Percentiles rank a stretch among this genome's conserved stretches.
Evolutionary conservation across 495 filamentous ascomycete species (phyloP).

Genomic region (Penicillium daleae): DNA sequence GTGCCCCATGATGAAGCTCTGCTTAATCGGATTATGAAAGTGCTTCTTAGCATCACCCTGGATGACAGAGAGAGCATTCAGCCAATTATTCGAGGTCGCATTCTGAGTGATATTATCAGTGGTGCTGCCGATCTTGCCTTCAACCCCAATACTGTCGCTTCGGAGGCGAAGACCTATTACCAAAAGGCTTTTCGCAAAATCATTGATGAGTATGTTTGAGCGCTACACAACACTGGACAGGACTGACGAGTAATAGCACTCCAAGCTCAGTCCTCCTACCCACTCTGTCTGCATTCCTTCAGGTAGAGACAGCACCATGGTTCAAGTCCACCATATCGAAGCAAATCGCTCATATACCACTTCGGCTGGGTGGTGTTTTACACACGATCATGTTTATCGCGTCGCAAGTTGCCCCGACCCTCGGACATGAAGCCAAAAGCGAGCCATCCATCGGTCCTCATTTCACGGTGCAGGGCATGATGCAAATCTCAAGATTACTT

Average conservation of each 20-base stretch:
- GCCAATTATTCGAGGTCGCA: slow-evolving; percentile 45
- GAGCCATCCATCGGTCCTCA: slow-evolving; percentile 55
- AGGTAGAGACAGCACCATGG: slow-evolving; percentile 50
- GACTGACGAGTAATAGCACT: slow-evolving; percentile 38
- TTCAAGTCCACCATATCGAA: slow-evolving; percentile 54
- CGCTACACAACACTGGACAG: background rate
- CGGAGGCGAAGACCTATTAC: slow-evolving; percentile 28
- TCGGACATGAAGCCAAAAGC: slow-evolving; percentile 41
- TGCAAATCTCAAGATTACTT: slow-evolving; percentile 65
- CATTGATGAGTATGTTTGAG: slow-evolving; percentile 47
- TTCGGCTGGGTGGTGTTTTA: slow-evolving; percentile 67
- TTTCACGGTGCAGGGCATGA: slow-evolving; percentile 74
- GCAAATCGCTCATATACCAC: slow-evolving; percentile 62
- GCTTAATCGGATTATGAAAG: slow-evolving; percentile 34
- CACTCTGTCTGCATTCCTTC: slow-evolving; percentile 50
- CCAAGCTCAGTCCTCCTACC: slow-evolving; percentile 49
- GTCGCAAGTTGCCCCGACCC: slow-evolving; percentile 57
- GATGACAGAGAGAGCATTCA: slow-evolving; percentile 45
- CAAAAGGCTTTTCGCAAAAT: slow-evolving; percentile 36
- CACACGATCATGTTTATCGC: slow-evolving; percentile 72
- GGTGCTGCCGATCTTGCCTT: slow-evolving; percentile 45
- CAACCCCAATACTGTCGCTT: slow-evolving; percentile 36
- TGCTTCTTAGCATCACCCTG: slow-evolving; percentile 36
- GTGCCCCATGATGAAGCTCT: slow-evolving; percentile 37
- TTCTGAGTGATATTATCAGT: slow-evolving; percentile 51